Conservation (phyloP, 257 asterid species). For the Nicotiana paniculata region DNA sequence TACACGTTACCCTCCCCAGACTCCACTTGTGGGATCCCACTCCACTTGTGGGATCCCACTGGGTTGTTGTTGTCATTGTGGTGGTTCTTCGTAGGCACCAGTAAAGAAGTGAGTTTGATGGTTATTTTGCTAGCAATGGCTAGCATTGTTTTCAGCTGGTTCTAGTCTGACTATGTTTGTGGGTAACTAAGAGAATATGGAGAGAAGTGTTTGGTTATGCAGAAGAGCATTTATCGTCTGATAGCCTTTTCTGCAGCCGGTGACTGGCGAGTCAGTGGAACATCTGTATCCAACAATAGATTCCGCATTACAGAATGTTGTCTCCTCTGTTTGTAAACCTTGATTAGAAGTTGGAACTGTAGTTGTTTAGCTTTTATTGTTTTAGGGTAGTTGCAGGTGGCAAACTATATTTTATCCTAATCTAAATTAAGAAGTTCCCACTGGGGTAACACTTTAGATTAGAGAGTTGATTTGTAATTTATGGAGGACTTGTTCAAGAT, state of each 20-base stretch:
- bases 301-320: neutral
- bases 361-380: neutral
- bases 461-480: neutral
- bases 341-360: neutral
- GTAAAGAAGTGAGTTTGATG: neutral
- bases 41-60: too few relatives aligned
- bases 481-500: neutral
- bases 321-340: neutral
- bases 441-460: neutral
- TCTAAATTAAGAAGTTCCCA: neutral
- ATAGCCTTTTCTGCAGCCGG: neutral
- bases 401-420: neutral
- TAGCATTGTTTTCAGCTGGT: neutral
- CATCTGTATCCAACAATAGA: neutral
- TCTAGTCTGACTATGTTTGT: neutral
- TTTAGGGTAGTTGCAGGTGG: neutral
- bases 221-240: neutral
- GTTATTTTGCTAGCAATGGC: neutral
- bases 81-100: neutral
- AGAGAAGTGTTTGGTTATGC: neutral
- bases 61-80: neutral
- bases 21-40: too few relatives aligned
- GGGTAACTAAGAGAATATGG: neutral
- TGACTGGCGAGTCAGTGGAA: neutral
- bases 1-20: too few relatives aligned